A percentile compares a stretch with the other conserved stretches of the same genome.
phyloP scores from a whole-genome alignment of 352 stramenopile species.

The Globisporangium apiculatum region DNA sequence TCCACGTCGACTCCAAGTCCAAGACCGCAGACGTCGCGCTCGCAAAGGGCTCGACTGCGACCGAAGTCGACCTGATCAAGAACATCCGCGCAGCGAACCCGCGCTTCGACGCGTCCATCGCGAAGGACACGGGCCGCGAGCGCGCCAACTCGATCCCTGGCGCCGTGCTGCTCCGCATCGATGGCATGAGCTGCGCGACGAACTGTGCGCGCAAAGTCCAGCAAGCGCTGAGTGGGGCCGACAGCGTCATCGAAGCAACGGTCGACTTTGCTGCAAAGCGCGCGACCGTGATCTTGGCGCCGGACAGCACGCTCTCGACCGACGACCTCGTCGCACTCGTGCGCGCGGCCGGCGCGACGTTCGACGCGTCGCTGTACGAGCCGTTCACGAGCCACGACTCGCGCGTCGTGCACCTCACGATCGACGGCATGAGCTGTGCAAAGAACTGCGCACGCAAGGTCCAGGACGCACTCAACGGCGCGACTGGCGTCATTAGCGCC shows the following conservation, averaged over 20 bases:
- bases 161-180: constrained; percentile 63
- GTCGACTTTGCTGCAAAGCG: constrained; percentile 69
- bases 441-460: constrained; percentile 75
- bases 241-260: constrained; percentile 55
- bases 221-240: constrained; percentile 30
- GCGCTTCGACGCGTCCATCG: constrained; percentile 66
- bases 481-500: constrained; percentile 61
- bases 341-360: constrained; percentile 31
- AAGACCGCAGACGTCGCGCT: constrained; percentile 73
- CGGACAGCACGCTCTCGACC: constrained; percentile 47
- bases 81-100: constrained; percentile 66
- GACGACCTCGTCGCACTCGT: constrained; percentile 67
- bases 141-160: constrained; percentile 44
- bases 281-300: constrained; percentile 61
- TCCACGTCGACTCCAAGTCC: constrained; percentile 77
- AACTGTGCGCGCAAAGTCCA: constrained; percentile 59
- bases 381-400: constrained; percentile 58
- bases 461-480: constrained; percentile 48
- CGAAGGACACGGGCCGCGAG: constrained; percentile 36
- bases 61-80: constrained; percentile 84
- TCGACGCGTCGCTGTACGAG: constrained; percentile 54
- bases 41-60: constrained; percentile 71
- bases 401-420: constrained; percentile 63
- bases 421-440: constrained; percentile 75
- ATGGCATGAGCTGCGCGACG: constrained; percentile 72